A percentile compares a stretch with the other conserved stretches of the same genome.
These are phyloP conservation scores for Cladosporium sp. DNA, from an alignment of 2,329 filamentous ascomycete species.

Conservation along the genomic window DNA sequence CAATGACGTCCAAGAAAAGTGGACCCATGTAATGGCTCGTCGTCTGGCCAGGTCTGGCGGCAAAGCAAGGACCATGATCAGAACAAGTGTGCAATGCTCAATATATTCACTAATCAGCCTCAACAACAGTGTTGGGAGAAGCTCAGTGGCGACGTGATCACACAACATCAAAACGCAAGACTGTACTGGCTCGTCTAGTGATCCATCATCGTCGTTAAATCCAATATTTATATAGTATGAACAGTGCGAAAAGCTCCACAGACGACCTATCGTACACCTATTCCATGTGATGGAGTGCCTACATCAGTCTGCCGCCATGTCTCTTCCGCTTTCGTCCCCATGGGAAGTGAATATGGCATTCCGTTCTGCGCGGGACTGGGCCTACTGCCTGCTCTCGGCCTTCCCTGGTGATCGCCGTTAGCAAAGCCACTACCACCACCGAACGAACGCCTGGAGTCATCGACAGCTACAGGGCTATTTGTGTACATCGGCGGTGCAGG, in stretches of 20 bases:
- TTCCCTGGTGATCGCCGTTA: constrained; percentile 21
- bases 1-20: background rate
- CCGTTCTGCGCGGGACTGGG: constrained; percentile 7
- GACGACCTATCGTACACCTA: constrained; percentile 9
- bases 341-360: constrained; percentile 50
- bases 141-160: no score
- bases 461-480: constrained; percentile 18
- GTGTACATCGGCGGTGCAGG: constrained; percentile 15
- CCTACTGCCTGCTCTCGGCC: constrained; percentile 5
- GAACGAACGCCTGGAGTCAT: constrained; percentile 16
- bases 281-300: constrained; percentile 12
- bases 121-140: no score
- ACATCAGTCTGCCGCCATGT: constrained; percentile 63
- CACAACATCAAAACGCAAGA: no score
- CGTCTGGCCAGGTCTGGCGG: background rate
- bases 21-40: background rate
- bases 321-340: constrained; percentile 79
- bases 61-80: background rate
- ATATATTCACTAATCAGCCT: no score
- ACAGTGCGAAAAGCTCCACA: background rate
- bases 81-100: background rate
- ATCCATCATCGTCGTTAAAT: background rate
- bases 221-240: background rate
- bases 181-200: background rate
- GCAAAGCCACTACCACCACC: constrained; percentile 27